Evolutionary conservation across 257 asterid species (phyloP).

Genomic region (Mitragyna speciosa): DNA sequence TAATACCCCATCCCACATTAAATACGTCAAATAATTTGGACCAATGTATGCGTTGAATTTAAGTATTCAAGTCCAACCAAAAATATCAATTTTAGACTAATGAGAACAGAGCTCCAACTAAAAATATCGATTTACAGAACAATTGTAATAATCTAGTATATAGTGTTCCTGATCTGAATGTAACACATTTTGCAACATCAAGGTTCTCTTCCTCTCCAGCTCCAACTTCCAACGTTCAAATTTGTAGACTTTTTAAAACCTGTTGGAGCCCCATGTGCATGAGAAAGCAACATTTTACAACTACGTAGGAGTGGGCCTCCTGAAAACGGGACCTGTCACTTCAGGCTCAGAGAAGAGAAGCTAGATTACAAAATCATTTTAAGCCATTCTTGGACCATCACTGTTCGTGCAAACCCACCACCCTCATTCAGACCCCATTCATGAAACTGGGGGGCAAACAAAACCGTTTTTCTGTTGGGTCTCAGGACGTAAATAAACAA

Average conservation of each 20-base stretch:
- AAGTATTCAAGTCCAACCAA: too few species aligned
- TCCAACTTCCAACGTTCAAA: slow-evolving; percentile 46
- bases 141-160: too few species aligned
- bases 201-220: neutral
- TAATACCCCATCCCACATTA: too few species aligned
- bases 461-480: slow-evolving; percentile 26
- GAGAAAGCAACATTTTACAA: neutral
- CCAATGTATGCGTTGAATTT: too few species aligned
- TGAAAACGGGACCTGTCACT: slow-evolving; percentile 1
- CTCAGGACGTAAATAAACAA: neutral
- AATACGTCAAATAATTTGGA: too few species aligned
- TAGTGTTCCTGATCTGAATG: too few species aligned
- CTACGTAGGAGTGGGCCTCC: slow-evolving; percentile 19
- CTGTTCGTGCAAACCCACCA: slow-evolving; percentile 26
- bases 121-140: too few species aligned
- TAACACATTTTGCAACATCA: neutral
- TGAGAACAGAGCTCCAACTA: too few species aligned
- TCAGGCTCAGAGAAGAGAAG: neutral
- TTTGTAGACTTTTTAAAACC: slow-evolving; percentile 6
- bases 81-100: too few species aligned
- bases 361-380: slow-evolving; percentile 27
- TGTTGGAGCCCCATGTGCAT: slow-evolving; percentile 14
- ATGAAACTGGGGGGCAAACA: neutral
- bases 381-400: slow-evolving; percentile 35
- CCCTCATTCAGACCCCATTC: too few species aligned